phyloP scores from a whole-genome alignment of 192 early-diverging fungal genomes.

The Phycomyces nitens region DNA sequence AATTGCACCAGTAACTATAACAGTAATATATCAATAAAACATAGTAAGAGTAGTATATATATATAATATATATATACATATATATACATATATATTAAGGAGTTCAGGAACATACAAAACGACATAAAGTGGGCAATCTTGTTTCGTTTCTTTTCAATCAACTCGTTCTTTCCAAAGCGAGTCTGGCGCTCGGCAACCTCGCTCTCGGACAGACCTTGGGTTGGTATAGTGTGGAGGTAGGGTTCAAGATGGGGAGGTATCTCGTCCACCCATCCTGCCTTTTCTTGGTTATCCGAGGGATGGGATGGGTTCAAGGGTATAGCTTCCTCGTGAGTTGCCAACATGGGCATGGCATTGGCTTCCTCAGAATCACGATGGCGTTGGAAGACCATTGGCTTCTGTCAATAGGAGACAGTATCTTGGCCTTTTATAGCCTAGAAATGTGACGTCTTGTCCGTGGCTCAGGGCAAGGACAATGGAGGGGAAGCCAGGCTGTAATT shows the following conservation, averaged over 20 bases:
- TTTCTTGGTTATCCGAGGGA: slow-evolving; percentile 5
- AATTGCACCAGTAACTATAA: slow-evolving; percentile 60
- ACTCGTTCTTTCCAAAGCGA: slow-evolving; percentile 60
- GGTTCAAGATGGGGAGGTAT: slow-evolving; percentile 50
- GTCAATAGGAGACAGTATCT: not conserved
- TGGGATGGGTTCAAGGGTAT: not conserved
- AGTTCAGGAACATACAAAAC: slow-evolving; percentile 27
- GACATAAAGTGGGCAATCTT: slow-evolving; percentile 45
- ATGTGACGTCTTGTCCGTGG: slow-evolving; percentile 8
- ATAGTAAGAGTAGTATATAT: not conserved
- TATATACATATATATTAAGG: slow-evolving; percentile 5
- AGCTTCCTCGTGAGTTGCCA: not conserved
- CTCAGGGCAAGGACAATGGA: slow-evolving; percentile 7
- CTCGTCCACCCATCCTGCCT: slow-evolving; percentile 34
- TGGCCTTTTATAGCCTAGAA: not conserved
- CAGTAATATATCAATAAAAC: slow-evolving; percentile 22
- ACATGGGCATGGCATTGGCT: not conserved
- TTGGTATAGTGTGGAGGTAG: slow-evolving; percentile 57
- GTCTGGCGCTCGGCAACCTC: slow-evolving; percentile 48
- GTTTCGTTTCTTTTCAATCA: slow-evolving; percentile 40
- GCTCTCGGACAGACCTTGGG: slow-evolving; percentile 56
- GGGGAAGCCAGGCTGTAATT: too few species aligned
- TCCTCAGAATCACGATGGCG: not conserved
- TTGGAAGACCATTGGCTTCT: not conserved
- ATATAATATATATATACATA: slow-evolving; percentile 16